Percentiles rank a stretch among this genome's conserved stretches.
Evolutionary conservation across 169 alveolate genomes (phyloP).

Genomic region (Plasmodium cynomolgi): DNA sequence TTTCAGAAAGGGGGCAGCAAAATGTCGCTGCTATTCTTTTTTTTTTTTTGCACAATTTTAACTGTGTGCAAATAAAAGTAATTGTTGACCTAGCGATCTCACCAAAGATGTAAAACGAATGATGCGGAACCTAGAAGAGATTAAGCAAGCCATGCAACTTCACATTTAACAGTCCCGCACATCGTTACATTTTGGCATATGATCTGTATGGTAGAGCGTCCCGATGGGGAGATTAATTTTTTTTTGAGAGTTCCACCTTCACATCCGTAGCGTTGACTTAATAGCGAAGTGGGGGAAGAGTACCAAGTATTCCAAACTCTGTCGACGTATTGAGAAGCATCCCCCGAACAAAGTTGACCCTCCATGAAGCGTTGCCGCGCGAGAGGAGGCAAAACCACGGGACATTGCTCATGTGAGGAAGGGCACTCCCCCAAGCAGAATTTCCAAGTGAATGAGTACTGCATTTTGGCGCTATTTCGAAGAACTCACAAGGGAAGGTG

Average conservation of each 20-base stretch:
- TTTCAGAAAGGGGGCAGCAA: background rate
- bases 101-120: background rate
- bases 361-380: background rate
- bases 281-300: background rate
- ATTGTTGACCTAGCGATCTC: background rate
- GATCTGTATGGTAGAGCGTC: background rate
- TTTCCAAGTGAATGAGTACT: background rate
- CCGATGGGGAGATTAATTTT: background rate
- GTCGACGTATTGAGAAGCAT: background rate
- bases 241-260: background rate
- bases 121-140: background rate
- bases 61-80: background rate
- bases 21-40: background rate
- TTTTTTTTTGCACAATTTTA: background rate
- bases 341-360: background rate
- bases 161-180: background rate
- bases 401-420: background rate
- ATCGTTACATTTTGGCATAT: background rate
- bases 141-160: background rate
- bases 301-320: background rate
- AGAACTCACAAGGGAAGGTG: background rate
- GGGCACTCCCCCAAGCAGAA: background rate
- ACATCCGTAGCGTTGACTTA: background rate
- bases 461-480: background rate
- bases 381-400: background rate